Evolutionary conservation across 179 eudicot species (phyloP).

Genomic region (Spergularia azorica): DNA sequence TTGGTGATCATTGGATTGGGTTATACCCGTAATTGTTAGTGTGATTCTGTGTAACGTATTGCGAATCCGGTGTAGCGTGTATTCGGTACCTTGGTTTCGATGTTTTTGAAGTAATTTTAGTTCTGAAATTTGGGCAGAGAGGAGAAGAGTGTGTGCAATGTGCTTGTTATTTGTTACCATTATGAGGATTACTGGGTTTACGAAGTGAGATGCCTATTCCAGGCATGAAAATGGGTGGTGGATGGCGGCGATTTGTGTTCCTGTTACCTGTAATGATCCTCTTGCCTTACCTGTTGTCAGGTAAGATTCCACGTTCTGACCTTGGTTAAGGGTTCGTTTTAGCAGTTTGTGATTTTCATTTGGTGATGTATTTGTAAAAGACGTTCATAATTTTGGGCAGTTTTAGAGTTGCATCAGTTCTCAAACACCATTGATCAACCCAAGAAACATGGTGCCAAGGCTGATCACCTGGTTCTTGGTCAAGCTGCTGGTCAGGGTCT

Average conservation of each 20-base stretch:
- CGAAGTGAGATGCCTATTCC: slow-evolving; percentile 13
- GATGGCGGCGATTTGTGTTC: slow-evolving; percentile 37
- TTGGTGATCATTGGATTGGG: background rate
- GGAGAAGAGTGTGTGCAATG: slow-evolving; percentile 16
- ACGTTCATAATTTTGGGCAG: slow-evolving; percentile 32
- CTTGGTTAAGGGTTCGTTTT: background rate
- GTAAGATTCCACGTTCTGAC: slow-evolving; percentile 17
- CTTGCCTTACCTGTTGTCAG: slow-evolving; percentile 40
- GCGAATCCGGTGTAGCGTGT: too few species aligned
- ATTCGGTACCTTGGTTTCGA: too few species aligned
- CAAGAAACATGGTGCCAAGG: slow-evolving; percentile 44
- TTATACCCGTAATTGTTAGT: background rate
- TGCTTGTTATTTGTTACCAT: background rate
- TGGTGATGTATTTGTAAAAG: background rate
- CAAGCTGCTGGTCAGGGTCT: slow-evolving; percentile 90
- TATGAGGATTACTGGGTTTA: slow-evolving; percentile 16
- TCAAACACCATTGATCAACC: slow-evolving; percentile 34
- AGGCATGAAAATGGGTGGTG: slow-evolving; percentile 33
- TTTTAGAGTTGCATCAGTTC: slow-evolving; percentile 59
- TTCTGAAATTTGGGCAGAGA: slow-evolving; percentile 7
- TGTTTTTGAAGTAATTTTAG: background rate
- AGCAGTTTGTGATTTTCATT: background rate
- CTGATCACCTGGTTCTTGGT: slow-evolving; percentile 77
- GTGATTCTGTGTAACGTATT: background rate
- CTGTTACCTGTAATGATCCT: slow-evolving; percentile 43